These are phyloP conservation scores for Exophiala sideris DNA, from an alignment of 2,329 filamentous ascomycete species.

Conservation along the genomic window DNA sequence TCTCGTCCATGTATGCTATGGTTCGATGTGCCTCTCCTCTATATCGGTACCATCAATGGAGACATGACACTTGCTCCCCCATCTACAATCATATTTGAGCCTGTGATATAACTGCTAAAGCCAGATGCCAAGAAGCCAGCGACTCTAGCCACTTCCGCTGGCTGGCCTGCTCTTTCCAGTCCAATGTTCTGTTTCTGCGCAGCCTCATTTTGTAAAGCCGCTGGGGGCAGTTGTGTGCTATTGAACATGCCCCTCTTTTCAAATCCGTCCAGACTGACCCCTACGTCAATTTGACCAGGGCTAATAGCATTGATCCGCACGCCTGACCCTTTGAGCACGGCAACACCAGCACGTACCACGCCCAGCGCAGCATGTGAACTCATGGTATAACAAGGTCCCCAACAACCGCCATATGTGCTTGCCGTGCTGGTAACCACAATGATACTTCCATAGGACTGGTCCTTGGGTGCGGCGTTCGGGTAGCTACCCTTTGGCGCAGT, in stretches of 20 bases:
- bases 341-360: conserved; percentile 46
- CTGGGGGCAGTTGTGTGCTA: conserved; percentile 54
- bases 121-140: conserved; percentile 62
- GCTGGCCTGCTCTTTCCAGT: conserved; percentile 55
- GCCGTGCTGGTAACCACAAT: conserved; percentile 60
- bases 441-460: conserved; percentile 59
- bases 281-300: conserved; percentile 30
- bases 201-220: conserved; percentile 51
- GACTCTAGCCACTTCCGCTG: conserved; percentile 58
- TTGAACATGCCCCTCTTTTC: conserved; percentile 47
- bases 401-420: conserved; percentile 56
- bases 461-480: conserved; percentile 60
- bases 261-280: conserved; percentile 34
- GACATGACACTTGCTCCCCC: conserved; percentile 53
- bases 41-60: conserved; percentile 42
- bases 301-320: conserved; percentile 33
- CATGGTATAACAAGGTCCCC: conserved; percentile 62
- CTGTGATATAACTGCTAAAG: conserved; percentile 62
- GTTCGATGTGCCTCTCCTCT: background rate
- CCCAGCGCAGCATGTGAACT: conserved; percentile 58
- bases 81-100: conserved; percentile 61
- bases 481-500: conserved; percentile 53
- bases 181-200: conserved; percentile 53
- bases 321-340: conserved; percentile 29
- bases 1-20: background rate